phyloP scores from a whole-genome alignment of 1,139 yeast genomes.

The Yamadazyma sp. region DNA sequence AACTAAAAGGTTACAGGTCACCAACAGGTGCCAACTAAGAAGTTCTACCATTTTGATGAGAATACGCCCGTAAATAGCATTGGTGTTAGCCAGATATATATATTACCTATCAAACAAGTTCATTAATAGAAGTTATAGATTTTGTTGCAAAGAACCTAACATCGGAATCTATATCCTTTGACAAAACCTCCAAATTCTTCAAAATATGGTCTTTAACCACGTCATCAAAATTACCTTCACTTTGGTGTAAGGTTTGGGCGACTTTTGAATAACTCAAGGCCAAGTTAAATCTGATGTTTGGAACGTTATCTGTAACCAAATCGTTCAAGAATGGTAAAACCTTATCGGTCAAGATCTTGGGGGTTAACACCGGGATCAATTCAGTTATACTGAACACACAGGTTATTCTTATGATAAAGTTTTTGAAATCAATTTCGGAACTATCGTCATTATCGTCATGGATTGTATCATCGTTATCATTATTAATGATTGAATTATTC shows the following conservation, averaged over 20 bases:
- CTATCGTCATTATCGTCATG: slow-evolving; percentile 24
- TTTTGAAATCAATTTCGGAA: slow-evolving; percentile 46
- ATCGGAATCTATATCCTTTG: slow-evolving; percentile 79
- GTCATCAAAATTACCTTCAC: slow-evolving; percentile 15
- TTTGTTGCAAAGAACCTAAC: slow-evolving; percentile 82
- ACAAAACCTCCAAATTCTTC: slow-evolving; percentile 64
- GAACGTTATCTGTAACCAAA: slow-evolving; percentile 77
- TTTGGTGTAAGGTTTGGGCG: slow-evolving; percentile 48
- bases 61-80: neutral
- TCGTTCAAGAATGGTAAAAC: slow-evolving; percentile 79
- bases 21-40: no score
- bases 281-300: slow-evolving; percentile 92
- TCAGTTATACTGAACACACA: slow-evolving; percentile 85
- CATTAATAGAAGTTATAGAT: slow-evolving; percentile 23
- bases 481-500: slow-evolving; percentile 15
- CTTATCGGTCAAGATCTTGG: slow-evolving; percentile 56
- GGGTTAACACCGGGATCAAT: slow-evolving; percentile 67
- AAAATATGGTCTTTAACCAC: slow-evolving; percentile 57
- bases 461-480: slow-evolving; percentile 19
- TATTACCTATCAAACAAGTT: slow-evolving; percentile 4
- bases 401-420: slow-evolving; percentile 89
- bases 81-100: neutral
- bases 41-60: no score
- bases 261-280: slow-evolving; percentile 78
- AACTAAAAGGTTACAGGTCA: neutral